These are phyloP conservation scores for Eutypella sp. DNA, from an alignment of 2,329 filamentous ascomycete genomes.

Conservation along the genomic window DNA sequence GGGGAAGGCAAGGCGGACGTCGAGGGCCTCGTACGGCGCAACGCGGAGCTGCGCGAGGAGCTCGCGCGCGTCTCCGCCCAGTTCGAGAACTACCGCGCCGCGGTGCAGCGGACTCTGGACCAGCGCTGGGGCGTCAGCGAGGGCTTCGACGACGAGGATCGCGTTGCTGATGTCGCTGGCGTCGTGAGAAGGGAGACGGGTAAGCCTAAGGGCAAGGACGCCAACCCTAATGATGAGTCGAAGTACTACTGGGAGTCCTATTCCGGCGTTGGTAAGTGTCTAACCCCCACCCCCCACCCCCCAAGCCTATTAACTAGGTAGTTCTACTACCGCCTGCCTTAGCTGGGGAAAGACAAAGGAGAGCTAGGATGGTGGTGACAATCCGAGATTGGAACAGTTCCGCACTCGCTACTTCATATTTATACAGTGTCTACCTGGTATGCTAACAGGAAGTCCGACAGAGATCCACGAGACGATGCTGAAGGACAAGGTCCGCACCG, in stretches of 20 bases:
- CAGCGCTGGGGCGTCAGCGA: slow-evolving; percentile 58
- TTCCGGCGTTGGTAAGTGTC: slow-evolving; percentile 50
- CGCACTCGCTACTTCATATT: no score
- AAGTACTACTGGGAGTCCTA: slow-evolving; percentile 59
- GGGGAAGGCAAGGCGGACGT: slow-evolving; percentile 25
- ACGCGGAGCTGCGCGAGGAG: slow-evolving; percentile 55
- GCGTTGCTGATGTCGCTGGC: no score
- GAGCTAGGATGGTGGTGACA: no score
- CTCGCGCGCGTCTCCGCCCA: slow-evolving; percentile 54
- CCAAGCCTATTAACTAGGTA: no score
- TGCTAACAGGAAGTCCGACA: slow-evolving; percentile 24
- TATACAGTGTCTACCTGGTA: no score
- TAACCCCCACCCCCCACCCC: no score
- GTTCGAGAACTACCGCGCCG: slow-evolving; percentile 60
- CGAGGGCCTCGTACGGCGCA: slow-evolving; percentile 41
- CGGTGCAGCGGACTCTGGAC: slow-evolving; percentile 63
- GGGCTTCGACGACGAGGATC: slow-evolving; percentile 32
- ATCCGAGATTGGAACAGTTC: no score
- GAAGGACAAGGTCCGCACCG: slow-evolving; percentile 81
- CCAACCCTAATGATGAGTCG: slow-evolving; percentile 23
- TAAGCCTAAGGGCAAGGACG: slow-evolving; percentile 27
- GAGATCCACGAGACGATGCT: slow-evolving; percentile 96
- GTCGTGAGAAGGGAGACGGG: slow-evolving; percentile 26
- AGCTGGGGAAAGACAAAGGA: no score
- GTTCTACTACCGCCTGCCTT: no score